phyloP scores from a whole-genome alignment of 257 asterid genomes.

The Echites panduratus region DNA sequence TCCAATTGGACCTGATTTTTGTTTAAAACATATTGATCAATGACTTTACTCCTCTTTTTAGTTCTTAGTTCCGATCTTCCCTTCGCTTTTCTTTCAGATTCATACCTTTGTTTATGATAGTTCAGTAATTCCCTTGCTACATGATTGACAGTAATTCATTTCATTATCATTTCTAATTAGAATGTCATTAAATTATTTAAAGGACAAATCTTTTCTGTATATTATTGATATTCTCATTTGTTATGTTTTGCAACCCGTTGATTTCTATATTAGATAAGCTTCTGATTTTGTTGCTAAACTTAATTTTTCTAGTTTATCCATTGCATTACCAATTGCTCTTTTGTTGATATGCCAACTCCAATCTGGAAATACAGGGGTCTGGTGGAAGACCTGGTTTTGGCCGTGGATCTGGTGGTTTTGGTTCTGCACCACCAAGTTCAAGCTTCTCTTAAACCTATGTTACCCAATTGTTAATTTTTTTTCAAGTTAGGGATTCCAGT shows the following conservation, averaged over 20 bases:
- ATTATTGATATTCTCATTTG: not conserved
- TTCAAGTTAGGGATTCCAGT: conserved; percentile 15
- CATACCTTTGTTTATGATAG: too few relatives aligned
- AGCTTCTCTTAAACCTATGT: conserved; percentile 23
- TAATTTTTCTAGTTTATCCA: too few relatives aligned
- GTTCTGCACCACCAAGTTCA: conserved; percentile 39
- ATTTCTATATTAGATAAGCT: not conserved
- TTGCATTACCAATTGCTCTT: not conserved
- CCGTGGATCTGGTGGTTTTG: conserved; percentile 58
- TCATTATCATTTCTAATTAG: not conserved
- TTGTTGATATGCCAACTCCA: not conserved
- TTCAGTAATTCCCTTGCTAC: too few relatives aligned
- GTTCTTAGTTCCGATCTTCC: too few relatives aligned
- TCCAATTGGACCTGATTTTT: too few relatives aligned
- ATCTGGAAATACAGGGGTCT: conserved; percentile 16
- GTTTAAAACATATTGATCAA: too few relatives aligned
- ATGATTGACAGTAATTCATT: not conserved
- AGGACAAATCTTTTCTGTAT: not conserved
- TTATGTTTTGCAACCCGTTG: not conserved
- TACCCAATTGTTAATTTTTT: conserved; percentile 1
- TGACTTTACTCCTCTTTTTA: too few relatives aligned
- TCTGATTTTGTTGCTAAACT: not conserved
- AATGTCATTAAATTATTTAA: not conserved
- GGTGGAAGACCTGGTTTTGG: conserved; percentile 69
- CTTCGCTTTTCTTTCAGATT: too few relatives aligned